Percentiles rank a stretch among this genome's conserved stretches.
Evolutionary conservation across 306 rosid species (phyloP).

Genomic region (Trichosanthes cucumerina): DNA sequence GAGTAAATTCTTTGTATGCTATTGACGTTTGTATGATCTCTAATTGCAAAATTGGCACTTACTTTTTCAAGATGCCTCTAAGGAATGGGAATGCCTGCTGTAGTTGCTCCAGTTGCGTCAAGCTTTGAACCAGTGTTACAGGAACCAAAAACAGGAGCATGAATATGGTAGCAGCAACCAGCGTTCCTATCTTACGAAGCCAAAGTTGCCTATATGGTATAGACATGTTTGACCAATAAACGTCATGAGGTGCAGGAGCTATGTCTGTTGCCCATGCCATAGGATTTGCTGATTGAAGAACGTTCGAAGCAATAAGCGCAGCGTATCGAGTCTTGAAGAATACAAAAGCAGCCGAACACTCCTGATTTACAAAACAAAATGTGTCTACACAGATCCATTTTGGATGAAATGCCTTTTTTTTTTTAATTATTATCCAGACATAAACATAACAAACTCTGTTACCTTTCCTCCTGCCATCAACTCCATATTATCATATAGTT

Average conservation of each 20-base stretch:
- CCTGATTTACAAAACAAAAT: constrained; percentile 30
- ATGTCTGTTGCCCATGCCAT: constrained; percentile 78
- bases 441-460: background rate
- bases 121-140: constrained; percentile 71
- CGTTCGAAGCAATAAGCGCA: constrained; percentile 49
- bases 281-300: constrained; percentile 91
- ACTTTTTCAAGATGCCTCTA: constrained; percentile 49
- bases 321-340: constrained; percentile 88
- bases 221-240: constrained; percentile 89
- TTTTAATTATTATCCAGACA: background rate
- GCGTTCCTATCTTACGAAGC: constrained; percentile 69
- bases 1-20: background rate
- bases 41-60: constrained; percentile 11
- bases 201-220: constrained; percentile 82
- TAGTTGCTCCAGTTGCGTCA: constrained; percentile 70
- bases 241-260: constrained; percentile 87
- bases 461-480: constrained; percentile 47
- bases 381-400: background rate
- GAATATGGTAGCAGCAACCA: constrained; percentile 53
- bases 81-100: constrained; percentile 62
- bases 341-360: constrained; percentile 83
- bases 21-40: background rate
- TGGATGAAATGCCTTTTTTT: background rate
- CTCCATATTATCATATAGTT: constrained; percentile 23
- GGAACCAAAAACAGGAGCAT: constrained; percentile 74